Evolutionary conservation across 108 stramenopile genomes (phyloP).

Genomic region (Discostella stelligeroides): DNA sequence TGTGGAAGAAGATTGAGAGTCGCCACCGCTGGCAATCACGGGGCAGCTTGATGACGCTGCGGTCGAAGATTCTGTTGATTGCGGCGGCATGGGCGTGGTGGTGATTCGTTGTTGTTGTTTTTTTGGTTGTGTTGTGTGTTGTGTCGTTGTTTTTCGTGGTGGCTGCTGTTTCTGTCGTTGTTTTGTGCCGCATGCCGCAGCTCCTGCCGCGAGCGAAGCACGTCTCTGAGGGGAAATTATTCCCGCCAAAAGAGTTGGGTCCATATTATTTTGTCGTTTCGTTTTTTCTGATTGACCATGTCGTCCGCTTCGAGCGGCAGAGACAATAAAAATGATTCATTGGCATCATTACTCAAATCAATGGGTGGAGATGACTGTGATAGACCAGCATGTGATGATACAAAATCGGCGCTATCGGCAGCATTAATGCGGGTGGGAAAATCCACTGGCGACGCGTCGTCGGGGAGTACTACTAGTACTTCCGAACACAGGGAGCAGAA

Average conservation of each 20-base stretch:
- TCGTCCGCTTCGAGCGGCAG: constrained; percentile 21
- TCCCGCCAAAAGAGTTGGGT: no score
- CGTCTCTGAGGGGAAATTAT: no score
- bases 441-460: constrained; percentile 7
- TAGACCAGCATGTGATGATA: constrained; percentile 86
- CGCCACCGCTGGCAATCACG: constrained; percentile 23
- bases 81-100: background rate
- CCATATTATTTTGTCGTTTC: no score
- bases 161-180: no score
- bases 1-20: constrained; percentile 1
- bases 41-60: constrained; percentile 35
- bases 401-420: constrained; percentile 53
- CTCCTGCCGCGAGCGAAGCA: no score
- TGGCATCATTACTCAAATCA: constrained; percentile 39
- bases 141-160: no score
- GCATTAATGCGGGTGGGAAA: constrained; percentile 51
- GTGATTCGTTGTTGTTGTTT: background rate
- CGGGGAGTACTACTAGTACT: background rate
- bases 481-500: constrained; percentile 3
- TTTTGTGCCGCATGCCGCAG: no score
- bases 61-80: constrained; percentile 1
- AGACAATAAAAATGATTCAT: constrained; percentile 12
- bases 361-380: constrained; percentile 73
- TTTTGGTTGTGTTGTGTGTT: no score
- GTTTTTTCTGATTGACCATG: constrained; percentile 3